Conservation (phyloP, 1,284 basidiomycete species). For the Puccinia horiana region DNA sequence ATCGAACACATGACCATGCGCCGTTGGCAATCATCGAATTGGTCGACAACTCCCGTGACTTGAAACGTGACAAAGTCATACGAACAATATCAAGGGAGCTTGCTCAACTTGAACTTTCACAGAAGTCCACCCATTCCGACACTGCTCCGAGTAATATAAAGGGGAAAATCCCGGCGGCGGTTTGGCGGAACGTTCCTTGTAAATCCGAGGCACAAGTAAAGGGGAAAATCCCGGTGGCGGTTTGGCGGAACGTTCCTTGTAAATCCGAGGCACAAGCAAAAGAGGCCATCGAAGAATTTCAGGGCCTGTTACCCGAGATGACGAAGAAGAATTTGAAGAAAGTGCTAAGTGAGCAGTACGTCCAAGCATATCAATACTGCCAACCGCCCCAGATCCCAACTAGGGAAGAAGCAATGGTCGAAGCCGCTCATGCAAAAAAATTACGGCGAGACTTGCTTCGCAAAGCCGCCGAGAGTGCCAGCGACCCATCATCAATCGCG, state of each 20-base stretch:
- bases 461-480: conserved; percentile 5
- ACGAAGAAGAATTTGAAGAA: conserved; percentile 46
- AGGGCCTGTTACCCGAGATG: conserved; percentile 23
- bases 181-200: conserved; percentile 45
- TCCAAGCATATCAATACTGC: conserved; percentile 44
- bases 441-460: conserved; percentile 34
- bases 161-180: conserved; percentile 14
- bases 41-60: conserved; percentile 87
- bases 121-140: neutral
- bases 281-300: conserved; percentile 34
- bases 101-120: conserved; percentile 28
- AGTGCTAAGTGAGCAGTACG: conserved; percentile 41
- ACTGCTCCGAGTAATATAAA: neutral
- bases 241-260: conserved; percentile 42
- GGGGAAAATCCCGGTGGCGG: conserved; percentile 19
- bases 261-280: conserved; percentile 32
- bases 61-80: conserved; percentile 62
- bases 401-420: conserved; percentile 41
- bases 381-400: conserved; percentile 45
- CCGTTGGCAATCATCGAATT: conserved; percentile 88
- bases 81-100: conserved; percentile 42
- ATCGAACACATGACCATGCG: conserved; percentile 87
- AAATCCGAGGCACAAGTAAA: conserved; percentile 30
- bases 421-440: conserved; percentile 18
- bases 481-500: conserved; percentile 10